Evolutionary conservation across 1,284 basidiomycete genomes (phyloP), one percentile per base, ranked within the genome.

Genomic region (Rhodotorula mucilaginosa): DNA sequence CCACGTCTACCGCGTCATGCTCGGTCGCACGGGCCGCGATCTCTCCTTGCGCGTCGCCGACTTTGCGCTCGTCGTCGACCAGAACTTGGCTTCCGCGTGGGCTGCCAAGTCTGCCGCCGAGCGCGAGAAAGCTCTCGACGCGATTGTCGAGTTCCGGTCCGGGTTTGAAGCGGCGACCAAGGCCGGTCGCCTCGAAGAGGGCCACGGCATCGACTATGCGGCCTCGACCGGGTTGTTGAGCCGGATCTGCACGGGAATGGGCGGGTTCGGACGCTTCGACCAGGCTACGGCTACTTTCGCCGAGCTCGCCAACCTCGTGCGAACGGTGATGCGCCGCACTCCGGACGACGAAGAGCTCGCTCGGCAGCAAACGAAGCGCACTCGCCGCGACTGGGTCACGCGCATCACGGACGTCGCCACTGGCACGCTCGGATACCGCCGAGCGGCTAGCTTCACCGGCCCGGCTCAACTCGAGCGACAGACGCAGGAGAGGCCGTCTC

Each of bases 141-240:
- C 56, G 16, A n/a, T 72, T 49, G 21, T n/a, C 64, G 73, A 74
- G 49, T 71, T 74, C 63, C 64, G 69, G 34, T 21, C 34, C 0
- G 57, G 44, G 21, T 74, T 71, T 51, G 61, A 66, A 48, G 21
- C 16, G 21, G 64, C 69, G 19, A 56, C 66, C 51, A 67, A 67
- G 62, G 39, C 58, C 5, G 65, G 70, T 16, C 57, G 58, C 51
- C 34, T 73, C 21, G 44, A 34, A 48, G 39, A 39, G 19, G 49
- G n/a, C n/a, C 21, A 29, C 47, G 34, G 48, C 4, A 58, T 51
- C 47, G 62, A 62, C 48, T 74, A 61, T 61, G 44, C 31, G 12
- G 65, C 61, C 26, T 76, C 75, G 67, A 71, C 73, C 26, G 75
- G 75, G 5, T 51, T 74, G 18, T 59, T 71, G 21, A 19, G n/a